These are phyloP conservation scores for Alloascoidea africana DNA, from an alignment of 805 yeast species.

Conservation along the genomic window DNA sequence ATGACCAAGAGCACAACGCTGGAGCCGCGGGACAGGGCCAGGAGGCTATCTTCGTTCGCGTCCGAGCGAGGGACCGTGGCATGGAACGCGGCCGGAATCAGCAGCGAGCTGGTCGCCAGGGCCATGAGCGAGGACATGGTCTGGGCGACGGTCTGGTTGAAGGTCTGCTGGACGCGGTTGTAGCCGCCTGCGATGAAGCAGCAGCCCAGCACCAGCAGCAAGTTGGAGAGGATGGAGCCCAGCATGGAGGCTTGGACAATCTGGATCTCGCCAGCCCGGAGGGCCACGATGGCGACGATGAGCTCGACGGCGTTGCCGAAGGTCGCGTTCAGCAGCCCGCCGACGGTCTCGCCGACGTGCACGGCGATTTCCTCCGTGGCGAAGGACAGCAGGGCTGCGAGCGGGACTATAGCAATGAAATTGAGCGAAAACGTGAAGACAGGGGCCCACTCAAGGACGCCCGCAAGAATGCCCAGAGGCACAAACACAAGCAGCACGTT, in stretches of 20 bases:
- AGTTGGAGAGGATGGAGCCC: constrained; percentile 82
- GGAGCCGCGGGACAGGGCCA: constrained; percentile 74
- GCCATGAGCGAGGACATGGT: constrained; percentile 93
- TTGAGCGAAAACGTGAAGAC: constrained; percentile 52
- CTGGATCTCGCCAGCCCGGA: constrained; percentile 71
- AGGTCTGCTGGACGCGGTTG: constrained; percentile 70
- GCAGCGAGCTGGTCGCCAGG: constrained; percentile 72
- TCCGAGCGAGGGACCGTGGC: constrained; percentile 48
- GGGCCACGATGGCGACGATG: constrained; percentile 85
- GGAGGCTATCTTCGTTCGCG: constrained; percentile 29
- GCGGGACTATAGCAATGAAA: constrained; percentile 81
- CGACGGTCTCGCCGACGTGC: constrained; percentile 81
- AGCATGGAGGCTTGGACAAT: constrained; percentile 97
- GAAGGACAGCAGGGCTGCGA: constrained; percentile 79
- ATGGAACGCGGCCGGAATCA: constrained; percentile 94
- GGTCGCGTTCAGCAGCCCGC: constrained; percentile 91
- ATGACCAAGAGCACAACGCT: constrained; percentile 63
- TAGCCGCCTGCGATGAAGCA: constrained; percentile 90
- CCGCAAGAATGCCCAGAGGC: constrained; percentile 80
- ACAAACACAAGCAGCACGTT: constrained; percentile 69
- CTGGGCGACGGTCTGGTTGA: constrained; percentile 95
- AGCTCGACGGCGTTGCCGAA: constrained; percentile 97
- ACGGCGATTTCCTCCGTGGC: constrained; percentile 89
- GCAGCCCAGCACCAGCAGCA: constrained; percentile 85
- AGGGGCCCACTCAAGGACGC: constrained; percentile 37